phyloP scores from a whole-genome alignment of 805 yeast genomes.

The Suhomyces pyralidae region DNA sequence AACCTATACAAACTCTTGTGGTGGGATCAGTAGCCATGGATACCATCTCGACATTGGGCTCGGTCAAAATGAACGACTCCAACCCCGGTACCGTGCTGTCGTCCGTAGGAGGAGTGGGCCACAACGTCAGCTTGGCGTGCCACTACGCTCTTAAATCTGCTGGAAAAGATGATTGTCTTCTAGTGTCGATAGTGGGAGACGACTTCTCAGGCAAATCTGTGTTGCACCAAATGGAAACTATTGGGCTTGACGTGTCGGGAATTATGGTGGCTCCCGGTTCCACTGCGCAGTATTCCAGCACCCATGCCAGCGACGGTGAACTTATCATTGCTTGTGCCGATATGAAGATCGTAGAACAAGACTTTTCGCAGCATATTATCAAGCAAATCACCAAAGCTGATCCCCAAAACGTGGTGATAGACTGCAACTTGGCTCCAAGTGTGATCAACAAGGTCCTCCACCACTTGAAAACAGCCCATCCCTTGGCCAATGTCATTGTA shows the following conservation, averaged over 20 bases:
- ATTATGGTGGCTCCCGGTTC: constrained; percentile 22
- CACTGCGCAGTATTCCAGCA: constrained; percentile 74
- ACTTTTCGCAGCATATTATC: constrained; percentile 41
- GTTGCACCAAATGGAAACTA: constrained; percentile 20
- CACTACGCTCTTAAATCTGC: constrained; percentile 20
- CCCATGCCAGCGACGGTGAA: constrained; percentile 60
- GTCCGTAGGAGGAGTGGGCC: constrained; percentile 82
- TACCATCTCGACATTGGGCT: constrained; percentile 50
- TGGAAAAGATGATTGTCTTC: constrained; percentile 22
- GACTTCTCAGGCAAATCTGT: constrained; percentile 52
- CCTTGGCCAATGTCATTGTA: constrained; percentile 40
- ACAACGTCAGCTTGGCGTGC: constrained; percentile 70
- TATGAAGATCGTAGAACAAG: constrained; percentile 63
- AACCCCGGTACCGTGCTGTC: constrained; percentile 62
- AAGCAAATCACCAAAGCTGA: constrained; percentile 35
- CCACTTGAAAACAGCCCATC: constrained; percentile 8
- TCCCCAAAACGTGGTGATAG: constrained; percentile 57
- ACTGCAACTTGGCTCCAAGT: constrained; percentile 59
- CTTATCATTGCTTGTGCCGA: constrained; percentile 78
- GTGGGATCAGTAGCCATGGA: constrained; percentile 81
- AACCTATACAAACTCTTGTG: constrained; percentile 37
- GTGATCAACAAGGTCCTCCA: constrained; percentile 39
- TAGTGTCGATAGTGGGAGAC: constrained; percentile 61
- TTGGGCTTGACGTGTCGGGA: constrained; percentile 38
- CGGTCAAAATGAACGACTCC: constrained; percentile 51